Percentiles rank a stretch among this genome's conserved stretches.
Conservation (phyloP, 768 basidiomycete genomes). For the Trametes punicea region DNA sequence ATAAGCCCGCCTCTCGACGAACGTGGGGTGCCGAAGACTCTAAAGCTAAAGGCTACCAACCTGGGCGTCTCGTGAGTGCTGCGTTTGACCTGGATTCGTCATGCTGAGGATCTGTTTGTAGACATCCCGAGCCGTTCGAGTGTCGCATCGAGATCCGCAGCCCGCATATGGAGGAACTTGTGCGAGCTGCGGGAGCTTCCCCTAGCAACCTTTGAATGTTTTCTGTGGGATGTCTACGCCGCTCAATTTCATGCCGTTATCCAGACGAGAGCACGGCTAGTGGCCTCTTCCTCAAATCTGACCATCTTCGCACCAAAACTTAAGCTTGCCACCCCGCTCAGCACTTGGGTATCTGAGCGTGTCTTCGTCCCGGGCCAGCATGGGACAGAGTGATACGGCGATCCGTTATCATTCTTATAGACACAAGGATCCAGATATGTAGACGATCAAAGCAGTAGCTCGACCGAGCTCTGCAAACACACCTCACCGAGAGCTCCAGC, state of each 20-base stretch:
- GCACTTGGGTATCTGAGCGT: no score
- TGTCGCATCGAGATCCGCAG: constrained; percentile 2
- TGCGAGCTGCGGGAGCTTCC: no score
- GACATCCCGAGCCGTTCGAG: constrained; percentile 2
- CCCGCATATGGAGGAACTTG: constrained; percentile 2
- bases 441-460: not conserved
- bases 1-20: constrained; percentile 13
- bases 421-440: not conserved
- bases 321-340: no score
- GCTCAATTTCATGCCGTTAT: not conserved
- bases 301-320: no score
- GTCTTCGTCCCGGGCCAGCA: no score
- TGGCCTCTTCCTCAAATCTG: no score
- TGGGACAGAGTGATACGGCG: no score
- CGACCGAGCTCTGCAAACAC: no score
- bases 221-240: not conserved
- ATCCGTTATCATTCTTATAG: not conserved
- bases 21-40: not conserved
- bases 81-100: no score
- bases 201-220: not conserved
- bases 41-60: constrained; percentile 1
- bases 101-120: not conserved
- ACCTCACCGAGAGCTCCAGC: not conserved
- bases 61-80: constrained; percentile 1
- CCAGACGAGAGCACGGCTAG: no score